A percentile compares a stretch with the other conserved stretches of the same genome.
These are phyloP conservation scores for Novymonas esmeraldas DNA, from an alignment of 208 protist species.

Conservation along the genomic window DNA sequence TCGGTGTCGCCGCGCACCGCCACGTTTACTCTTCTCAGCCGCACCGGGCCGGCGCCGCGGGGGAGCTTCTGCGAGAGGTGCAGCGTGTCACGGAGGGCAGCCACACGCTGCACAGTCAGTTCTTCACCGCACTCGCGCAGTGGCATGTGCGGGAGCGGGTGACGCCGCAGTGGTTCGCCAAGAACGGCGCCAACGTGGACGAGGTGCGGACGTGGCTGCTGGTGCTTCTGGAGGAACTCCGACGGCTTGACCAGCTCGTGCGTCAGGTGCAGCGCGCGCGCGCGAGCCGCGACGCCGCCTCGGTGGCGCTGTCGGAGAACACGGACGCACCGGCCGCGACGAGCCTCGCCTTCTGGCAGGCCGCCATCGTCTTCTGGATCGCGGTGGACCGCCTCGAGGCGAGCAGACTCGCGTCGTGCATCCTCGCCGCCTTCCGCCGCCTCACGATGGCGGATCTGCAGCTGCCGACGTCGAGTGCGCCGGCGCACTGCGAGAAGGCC, in stretches of 20 bases:
- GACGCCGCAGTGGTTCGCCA: constrained; percentile 23
- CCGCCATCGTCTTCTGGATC: constrained; percentile 34
- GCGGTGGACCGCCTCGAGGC: constrained; percentile 42
- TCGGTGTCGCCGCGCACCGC: background rate
- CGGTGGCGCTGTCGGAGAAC: background rate
- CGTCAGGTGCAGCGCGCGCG: background rate
- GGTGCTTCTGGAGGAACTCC: constrained; percentile 20
- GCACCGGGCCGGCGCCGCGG: background rate
- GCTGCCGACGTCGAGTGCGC: constrained; percentile 53
- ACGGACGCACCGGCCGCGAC: background rate
- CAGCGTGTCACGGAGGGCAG: constrained; percentile 8
- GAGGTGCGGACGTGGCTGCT: constrained; percentile 18
- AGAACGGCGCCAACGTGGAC: constrained; percentile 26
- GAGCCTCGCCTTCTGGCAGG: constrained; percentile 17
- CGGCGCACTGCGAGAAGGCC: constrained; percentile 48
- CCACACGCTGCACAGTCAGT: constrained; percentile 2
- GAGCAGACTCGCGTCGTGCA: constrained; percentile 37
- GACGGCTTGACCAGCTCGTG: constrained; percentile 11
- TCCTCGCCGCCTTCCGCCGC: constrained; percentile 41
- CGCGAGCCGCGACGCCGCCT: no score
- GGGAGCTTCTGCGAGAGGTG: constrained; percentile 17
- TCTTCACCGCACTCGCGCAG: constrained; percentile 9
- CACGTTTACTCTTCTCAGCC: background rate
- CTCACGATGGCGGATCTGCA: constrained; percentile 65
- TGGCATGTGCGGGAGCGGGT: constrained; percentile 27